phyloP scores from a whole-genome alignment of 345 rosid genomes.

The Eutrema yunnanense region DNA sequence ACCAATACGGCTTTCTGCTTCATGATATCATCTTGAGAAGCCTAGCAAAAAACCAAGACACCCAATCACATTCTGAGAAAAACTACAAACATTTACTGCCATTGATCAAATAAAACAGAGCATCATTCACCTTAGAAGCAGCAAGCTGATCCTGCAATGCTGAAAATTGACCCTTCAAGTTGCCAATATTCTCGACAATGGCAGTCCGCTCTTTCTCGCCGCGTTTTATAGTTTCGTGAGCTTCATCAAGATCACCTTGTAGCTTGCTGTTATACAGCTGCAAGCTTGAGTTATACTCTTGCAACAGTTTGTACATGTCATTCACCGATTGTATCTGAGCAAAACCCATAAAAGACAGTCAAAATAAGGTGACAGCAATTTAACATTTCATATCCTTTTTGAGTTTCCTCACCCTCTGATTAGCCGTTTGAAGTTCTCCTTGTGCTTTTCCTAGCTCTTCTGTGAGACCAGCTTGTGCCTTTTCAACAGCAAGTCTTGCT shows the following conservation, averaged over 20 bases:
- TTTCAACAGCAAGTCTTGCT: conserved; percentile 56
- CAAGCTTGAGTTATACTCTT: conserved; percentile 92
- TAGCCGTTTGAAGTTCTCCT: conserved; percentile 84
- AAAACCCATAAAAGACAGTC: neutral
- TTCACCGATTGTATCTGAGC: conserved; percentile 78
- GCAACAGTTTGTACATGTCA: conserved; percentile 95
- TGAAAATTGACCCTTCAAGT: conserved; percentile 65
- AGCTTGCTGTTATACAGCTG: conserved; percentile 91
- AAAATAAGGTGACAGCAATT: neutral
- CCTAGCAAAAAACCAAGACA: conserved; percentile 36
- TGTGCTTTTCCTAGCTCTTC: conserved; percentile 81
- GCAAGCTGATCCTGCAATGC: conserved; percentile 73
- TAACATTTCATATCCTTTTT: neutral
- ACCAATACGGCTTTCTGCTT: conserved; percentile 65
- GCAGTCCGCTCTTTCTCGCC: conserved; percentile 83
- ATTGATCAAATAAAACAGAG: neutral
- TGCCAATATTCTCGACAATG: conserved; percentile 66
- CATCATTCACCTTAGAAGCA: conserved; percentile 57
- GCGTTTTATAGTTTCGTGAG: conserved; percentile 70
- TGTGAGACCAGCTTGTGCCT: conserved; percentile 59
- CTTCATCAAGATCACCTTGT: conserved; percentile 82
- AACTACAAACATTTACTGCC: neutral
- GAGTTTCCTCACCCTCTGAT: conserved; percentile 68
- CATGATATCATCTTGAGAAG: conserved; percentile 62
- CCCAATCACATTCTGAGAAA: neutral